Percentiles rank a stretch among this genome's conserved stretches.
Evolutionary conservation across 495 filamentous ascomycete species (phyloP).

Genomic region (Trichocladium antarcticum): DNA sequence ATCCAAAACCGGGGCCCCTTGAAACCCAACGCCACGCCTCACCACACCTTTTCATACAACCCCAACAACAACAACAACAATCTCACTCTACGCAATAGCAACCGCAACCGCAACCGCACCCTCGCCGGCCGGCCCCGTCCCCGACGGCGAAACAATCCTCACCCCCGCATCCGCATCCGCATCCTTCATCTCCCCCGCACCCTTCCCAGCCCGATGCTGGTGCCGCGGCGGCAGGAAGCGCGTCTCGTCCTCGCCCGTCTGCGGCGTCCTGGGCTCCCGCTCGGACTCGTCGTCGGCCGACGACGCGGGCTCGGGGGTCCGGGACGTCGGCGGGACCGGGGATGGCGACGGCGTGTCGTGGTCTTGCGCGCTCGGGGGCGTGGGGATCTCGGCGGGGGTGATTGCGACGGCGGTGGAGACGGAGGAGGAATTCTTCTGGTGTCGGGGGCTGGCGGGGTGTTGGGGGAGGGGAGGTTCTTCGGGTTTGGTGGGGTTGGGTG

Average conservation of each 20-base stretch:
- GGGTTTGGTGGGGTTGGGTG: background rate
- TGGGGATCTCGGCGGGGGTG: background rate
- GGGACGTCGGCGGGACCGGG: conserved; percentile 12
- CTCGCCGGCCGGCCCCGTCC: background rate
- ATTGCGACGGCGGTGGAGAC: conserved; percentile 21
- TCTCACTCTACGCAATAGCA: background rate
- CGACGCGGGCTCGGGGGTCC: conserved; percentile 13
- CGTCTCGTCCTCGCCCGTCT: conserved; percentile 11
- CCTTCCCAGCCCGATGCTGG: background rate
- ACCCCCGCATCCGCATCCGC: background rate
- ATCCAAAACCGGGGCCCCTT: no score
- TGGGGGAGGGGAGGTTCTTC: background rate
- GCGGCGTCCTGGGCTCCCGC: conserved; percentile 24
- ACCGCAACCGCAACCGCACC: background rate
- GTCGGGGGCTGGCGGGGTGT: conserved; percentile 10
- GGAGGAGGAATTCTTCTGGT: conserved; percentile 26
- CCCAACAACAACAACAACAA: background rate
- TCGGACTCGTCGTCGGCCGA: conserved; percentile 25
- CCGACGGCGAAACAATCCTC: background rate
- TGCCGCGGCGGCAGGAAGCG: background rate
- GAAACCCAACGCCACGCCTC: no score
- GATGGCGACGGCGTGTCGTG: background rate
- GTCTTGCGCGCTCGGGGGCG: background rate
- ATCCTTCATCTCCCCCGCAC: background rate
- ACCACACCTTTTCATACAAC: no score